Conservation (phyloP, 768 basidiomycete species). For the Asterophora lycoperdoides region DNA sequence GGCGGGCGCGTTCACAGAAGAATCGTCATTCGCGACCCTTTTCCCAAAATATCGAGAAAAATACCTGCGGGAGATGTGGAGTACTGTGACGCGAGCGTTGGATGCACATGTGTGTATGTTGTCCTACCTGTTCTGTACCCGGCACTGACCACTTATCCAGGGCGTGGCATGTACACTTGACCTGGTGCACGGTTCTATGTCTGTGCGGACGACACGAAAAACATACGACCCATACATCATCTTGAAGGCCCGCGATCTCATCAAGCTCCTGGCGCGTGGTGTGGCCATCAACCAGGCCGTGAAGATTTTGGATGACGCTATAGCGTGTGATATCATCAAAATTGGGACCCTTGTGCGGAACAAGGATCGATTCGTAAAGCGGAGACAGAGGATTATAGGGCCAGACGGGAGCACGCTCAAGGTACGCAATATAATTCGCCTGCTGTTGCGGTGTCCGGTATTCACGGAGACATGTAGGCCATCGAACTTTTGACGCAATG, state of each 20-base stretch:
- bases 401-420: slow-evolving; percentile 97
- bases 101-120: slow-evolving; percentile 62
- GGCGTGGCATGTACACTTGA: slow-evolving; percentile 90
- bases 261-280: slow-evolving; percentile 91
- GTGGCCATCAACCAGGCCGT: slow-evolving; percentile 82
- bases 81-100: slow-evolving; percentile 78
- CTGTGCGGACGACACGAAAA: slow-evolving; percentile 94
- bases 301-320: slow-evolving; percentile 84
- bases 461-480: slow-evolving; percentile 48
- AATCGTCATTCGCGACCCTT: slow-evolving; percentile 96
- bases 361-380: slow-evolving; percentile 94
- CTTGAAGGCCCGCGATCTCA: slow-evolving; percentile 92
- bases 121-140: not conserved
- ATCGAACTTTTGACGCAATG: slow-evolving; percentile 95
- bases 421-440: slow-evolving; percentile 40
- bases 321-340: slow-evolving; percentile 97
- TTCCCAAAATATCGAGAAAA: slow-evolving; percentile 99
- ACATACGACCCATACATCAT: slow-evolving; percentile 96
- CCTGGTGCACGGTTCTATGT: slow-evolving; percentile 95
- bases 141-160: slow-evolving; percentile 33
- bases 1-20: slow-evolving; percentile 83
- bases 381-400: slow-evolving; percentile 94
- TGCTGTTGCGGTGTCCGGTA: not conserved
- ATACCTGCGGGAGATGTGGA: slow-evolving; percentile 94
- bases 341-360: slow-evolving; percentile 92